These are phyloP conservation scores for Eremomyces bilateralis DNA, from an alignment of 495 filamentous ascomycete species.

Conservation along the genomic window DNA sequence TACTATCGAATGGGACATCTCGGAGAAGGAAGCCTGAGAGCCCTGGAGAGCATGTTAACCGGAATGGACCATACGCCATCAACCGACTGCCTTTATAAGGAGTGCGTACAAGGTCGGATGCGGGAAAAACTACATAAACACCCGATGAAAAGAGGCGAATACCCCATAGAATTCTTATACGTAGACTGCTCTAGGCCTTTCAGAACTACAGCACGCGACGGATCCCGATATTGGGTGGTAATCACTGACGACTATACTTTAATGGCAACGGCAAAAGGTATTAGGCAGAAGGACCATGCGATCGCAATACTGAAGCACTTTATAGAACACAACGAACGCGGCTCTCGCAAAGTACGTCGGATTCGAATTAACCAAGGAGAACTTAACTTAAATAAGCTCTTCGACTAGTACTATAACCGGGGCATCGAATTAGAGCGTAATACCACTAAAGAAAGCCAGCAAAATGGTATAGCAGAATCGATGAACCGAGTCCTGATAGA, in stretches of 20 bases:
- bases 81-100: too few species aligned
- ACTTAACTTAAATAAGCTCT: constrained; percentile 12
- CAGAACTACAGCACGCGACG: constrained; percentile 9
- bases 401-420: constrained; percentile 10
- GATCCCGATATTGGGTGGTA: constrained; percentile 12
- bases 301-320: constrained; percentile 10
- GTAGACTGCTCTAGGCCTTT: constrained; percentile 12
- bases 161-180: constrained; percentile 12
- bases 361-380: constrained; percentile 9
- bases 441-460: constrained; percentile 9
- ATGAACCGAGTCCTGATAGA: constrained; percentile 5
- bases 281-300: too few species aligned
- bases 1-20: too few species aligned
- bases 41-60: too few species aligned
- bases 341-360: constrained; percentile 10
- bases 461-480: constrained; percentile 14
- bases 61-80: too few species aligned
- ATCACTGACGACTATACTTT: constrained; percentile 11
- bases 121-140: constrained; percentile 7
- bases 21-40: too few species aligned
- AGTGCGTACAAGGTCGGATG: constrained; percentile 10
- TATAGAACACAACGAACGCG: constrained; percentile 11
- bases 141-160: constrained; percentile 8
- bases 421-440: constrained; percentile 10
- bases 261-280: too few species aligned